Evolutionary conservation across 176 grass and related monocot species (phyloP).

Genomic region (Bonia amplexicaulis): DNA sequence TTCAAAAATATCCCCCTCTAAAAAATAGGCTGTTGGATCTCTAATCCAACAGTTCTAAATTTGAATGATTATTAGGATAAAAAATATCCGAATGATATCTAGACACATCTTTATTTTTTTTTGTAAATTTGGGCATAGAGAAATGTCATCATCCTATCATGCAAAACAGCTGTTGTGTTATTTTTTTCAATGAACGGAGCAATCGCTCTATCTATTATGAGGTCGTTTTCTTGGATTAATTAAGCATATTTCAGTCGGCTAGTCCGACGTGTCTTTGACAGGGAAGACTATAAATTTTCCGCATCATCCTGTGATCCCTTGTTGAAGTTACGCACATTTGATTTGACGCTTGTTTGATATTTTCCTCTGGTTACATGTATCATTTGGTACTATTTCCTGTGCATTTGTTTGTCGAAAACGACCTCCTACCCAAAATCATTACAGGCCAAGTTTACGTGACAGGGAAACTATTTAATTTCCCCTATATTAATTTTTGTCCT

Average conservation of each 20-base stretch:
- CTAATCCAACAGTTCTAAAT: too few relatives aligned
- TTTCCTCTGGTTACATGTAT: background rate
- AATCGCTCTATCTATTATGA: background rate
- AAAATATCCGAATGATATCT: too few relatives aligned
- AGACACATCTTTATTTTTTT: too few relatives aligned
- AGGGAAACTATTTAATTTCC: background rate
- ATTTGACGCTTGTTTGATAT: conserved; percentile 27
- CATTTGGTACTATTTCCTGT: background rate
- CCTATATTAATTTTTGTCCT: background rate
- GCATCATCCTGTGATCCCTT: background rate
- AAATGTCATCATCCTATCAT: background rate
- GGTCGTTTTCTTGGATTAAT: conserved; percentile 20
- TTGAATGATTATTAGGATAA: too few relatives aligned
- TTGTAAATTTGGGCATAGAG: background rate
- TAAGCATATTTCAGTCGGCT: background rate
- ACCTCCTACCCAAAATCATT: background rate
- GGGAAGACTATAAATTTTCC: conserved; percentile 10
- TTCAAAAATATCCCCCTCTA: too few relatives aligned
- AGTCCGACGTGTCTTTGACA: conserved; percentile 20
- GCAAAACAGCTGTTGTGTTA: background rate
- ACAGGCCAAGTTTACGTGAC: background rate
- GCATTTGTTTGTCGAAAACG: background rate
- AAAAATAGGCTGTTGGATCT: too few relatives aligned
- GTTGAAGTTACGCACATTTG: conserved; percentile 12
- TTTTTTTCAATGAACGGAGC: background rate